These are phyloP conservation scores for Poa annua DNA, from an alignment of 176 grass and related monocot species.

Conservation along the genomic window DNA sequence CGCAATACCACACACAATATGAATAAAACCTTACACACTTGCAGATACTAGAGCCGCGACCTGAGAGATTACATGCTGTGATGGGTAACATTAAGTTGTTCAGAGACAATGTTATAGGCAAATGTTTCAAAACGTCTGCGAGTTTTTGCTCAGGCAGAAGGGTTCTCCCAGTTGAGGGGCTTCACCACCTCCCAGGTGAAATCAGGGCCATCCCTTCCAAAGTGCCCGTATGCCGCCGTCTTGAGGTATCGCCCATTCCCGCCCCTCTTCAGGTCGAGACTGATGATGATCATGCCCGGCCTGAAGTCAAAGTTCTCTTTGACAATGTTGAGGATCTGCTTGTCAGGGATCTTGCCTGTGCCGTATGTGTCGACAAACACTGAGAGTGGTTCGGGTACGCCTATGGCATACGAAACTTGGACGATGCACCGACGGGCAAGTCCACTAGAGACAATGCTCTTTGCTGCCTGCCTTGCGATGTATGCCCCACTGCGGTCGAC, in stretches of 20 bases:
- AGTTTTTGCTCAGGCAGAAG: conserved; percentile 17
- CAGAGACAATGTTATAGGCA: background rate
- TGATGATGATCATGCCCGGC: conserved; percentile 28
- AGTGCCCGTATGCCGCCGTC: conserved; percentile 18
- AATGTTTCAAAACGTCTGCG: background rate
- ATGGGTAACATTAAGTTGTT: background rate
- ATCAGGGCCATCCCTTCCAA: conserved; percentile 5
- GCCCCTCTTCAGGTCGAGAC: conserved; percentile 14
- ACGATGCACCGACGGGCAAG: conserved; percentile 18
- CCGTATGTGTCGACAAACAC: conserved; percentile 24
- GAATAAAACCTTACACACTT: conserved; percentile 10
- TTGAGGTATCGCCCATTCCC: background rate
- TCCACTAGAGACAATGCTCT: background rate
- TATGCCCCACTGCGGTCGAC: conserved; percentile 29
- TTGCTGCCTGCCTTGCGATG: conserved; percentile 20
- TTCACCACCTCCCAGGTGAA: conserved; percentile 32
- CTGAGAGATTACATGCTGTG: conserved; percentile 3
- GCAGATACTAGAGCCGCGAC: conserved; percentile 14
- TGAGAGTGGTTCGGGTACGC: conserved; percentile 6
- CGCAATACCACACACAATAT: background rate
- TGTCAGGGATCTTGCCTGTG: conserved; percentile 28
- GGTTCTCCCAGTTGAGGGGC: conserved; percentile 27
- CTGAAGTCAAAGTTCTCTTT: conserved; percentile 30
- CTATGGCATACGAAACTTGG: conserved; percentile 23
- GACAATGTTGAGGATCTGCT: conserved; percentile 21